A percentile compares a stretch with the other conserved stretches of the same genome.
phyloP scores from a whole-genome alignment of 2,329 filamentous ascomycete species.

The Fragosphaeria purpurea region DNA sequence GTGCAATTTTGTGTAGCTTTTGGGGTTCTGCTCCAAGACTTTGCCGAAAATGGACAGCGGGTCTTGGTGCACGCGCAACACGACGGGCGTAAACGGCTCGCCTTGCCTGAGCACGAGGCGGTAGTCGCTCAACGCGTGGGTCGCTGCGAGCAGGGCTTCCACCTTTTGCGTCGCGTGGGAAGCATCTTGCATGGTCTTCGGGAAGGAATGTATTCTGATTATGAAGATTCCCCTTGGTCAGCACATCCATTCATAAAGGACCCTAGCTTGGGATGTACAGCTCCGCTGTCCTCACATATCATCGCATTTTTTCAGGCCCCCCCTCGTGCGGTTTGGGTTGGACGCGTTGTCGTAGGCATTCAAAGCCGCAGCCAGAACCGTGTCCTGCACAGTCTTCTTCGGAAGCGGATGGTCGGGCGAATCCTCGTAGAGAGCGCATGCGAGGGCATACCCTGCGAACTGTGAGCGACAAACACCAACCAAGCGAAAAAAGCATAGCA shows the following conservation, averaged over 20 bases:
- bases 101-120: slow-evolving; percentile 69
- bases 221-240: neutral
- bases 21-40: slow-evolving; percentile 64
- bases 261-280: too few relatives aligned
- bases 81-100: slow-evolving; percentile 69
- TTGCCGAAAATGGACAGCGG: slow-evolving; percentile 63
- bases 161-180: slow-evolving; percentile 42
- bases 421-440: slow-evolving; percentile 51
- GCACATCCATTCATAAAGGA: neutral
- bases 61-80: slow-evolving; percentile 66
- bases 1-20: slow-evolving; percentile 64
- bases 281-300: slow-evolving; percentile 49
- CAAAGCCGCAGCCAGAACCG: slow-evolving; percentile 54
- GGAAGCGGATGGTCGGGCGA: slow-evolving; percentile 39
- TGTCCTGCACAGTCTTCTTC: slow-evolving; percentile 42
- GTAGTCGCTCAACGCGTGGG: slow-evolving; percentile 66
- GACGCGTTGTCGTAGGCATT: slow-evolving; percentile 71
- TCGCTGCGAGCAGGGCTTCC: slow-evolving; percentile 58
- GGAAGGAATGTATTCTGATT: slow-evolving; percentile 53
- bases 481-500: neutral
- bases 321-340: slow-evolving; percentile 67
- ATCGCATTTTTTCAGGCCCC: slow-evolving; percentile 66
- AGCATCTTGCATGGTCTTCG: slow-evolving; percentile 43
- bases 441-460: slow-evolving; percentile 48
- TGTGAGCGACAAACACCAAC: neutral